These are phyloP conservation scores for Dothistroma septosporum DNA, from an alignment of 2,329 filamentous ascomycete genomes.

Conservation along the genomic window DNA sequence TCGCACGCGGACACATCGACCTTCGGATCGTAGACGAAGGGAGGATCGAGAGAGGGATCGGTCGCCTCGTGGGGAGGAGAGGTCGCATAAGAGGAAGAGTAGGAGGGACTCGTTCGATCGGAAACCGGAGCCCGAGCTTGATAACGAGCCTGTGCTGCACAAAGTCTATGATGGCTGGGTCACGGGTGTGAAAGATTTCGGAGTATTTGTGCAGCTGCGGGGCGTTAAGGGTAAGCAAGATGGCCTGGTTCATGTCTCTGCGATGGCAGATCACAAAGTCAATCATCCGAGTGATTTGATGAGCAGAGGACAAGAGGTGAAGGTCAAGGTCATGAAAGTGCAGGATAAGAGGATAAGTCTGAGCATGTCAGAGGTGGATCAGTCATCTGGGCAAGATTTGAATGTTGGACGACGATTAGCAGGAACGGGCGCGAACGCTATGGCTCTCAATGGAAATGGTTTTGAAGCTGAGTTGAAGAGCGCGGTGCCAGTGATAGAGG, in stretches of 20 bases:
- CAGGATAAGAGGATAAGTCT: conserved; percentile 77
- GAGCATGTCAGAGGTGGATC: conserved; percentile 97
- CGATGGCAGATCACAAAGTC: conserved; percentile 78
- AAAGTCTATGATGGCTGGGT: conserved; percentile 90
- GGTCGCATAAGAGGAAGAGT: conserved; percentile 39
- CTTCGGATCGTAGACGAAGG: conserved; percentile 34
- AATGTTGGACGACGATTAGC: conserved; percentile 72
- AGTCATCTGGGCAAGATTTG: conserved; percentile 78
- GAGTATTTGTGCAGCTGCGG: conserved; percentile 87
- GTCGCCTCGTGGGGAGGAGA: conserved; percentile 42
- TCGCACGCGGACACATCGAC: conserved; percentile 41
- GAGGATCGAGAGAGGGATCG: conserved; percentile 44
- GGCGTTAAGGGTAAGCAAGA: conserved; percentile 85
- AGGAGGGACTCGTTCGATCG: conserved; percentile 59
- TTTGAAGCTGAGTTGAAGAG: conserved; percentile 34
- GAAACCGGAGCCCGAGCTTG: conserved; percentile 68
- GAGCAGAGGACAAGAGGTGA: conserved; percentile 73
- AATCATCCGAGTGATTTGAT: conserved; percentile 90
- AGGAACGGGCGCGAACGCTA: conserved; percentile 86
- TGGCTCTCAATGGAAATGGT: conserved; percentile 65
- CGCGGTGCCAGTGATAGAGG: conserved; percentile 59
- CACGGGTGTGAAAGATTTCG: conserved; percentile 91
- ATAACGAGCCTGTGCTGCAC: conserved; percentile 73
- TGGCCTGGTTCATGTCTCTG: conserved; percentile 89
- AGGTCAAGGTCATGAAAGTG: conserved; percentile 87